Percentiles rank a stretch among this genome's conserved stretches.
Evolutionary conservation across 345 rosid genomes (phyloP).

Genomic region (Barbarea vulgaris): DNA sequence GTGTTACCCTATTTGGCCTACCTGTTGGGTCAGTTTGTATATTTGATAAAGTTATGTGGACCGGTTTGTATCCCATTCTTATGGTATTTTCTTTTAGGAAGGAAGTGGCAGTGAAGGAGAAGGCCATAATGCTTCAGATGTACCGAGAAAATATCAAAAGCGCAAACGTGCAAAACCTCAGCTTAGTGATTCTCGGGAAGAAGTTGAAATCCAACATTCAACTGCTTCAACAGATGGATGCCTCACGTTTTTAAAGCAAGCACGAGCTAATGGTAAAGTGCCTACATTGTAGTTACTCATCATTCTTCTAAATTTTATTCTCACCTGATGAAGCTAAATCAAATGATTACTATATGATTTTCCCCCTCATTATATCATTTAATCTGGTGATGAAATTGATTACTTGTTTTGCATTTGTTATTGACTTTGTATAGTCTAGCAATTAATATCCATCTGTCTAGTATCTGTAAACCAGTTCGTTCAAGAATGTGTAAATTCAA

Average conservation of each 20-base stretch:
- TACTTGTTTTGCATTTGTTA: conserved; percentile 11
- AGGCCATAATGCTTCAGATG: conserved; percentile 54
- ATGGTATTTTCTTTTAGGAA: conserved; percentile 53
- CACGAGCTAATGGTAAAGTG: conserved; percentile 59
- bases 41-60: conserved; percentile 20
- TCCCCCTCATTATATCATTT: background rate
- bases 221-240: conserved; percentile 65
- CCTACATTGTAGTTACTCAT: conserved; percentile 15
- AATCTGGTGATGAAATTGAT: background rate
- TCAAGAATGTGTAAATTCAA: conserved; percentile 25
- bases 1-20: conserved; percentile 14
- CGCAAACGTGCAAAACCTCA: conserved; percentile 63
- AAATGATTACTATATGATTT: background rate
- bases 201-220: conserved; percentile 42
- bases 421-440: conserved; percentile 10
- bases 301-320: background rate
- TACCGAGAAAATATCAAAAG: conserved; percentile 54
- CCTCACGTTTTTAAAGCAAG: conserved; percentile 74
- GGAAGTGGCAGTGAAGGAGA: conserved; percentile 85
- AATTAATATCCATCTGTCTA: conserved; percentile 16
- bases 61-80: conserved; percentile 22
- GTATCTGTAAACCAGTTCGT: conserved; percentile 10
- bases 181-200: conserved; percentile 56
- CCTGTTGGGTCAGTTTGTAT: conserved; percentile 17
- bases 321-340: conserved; percentile 9